Evolutionary conservation across 805 yeast genomes (phyloP).

Genomic region (Lachancea meyersii): DNA sequence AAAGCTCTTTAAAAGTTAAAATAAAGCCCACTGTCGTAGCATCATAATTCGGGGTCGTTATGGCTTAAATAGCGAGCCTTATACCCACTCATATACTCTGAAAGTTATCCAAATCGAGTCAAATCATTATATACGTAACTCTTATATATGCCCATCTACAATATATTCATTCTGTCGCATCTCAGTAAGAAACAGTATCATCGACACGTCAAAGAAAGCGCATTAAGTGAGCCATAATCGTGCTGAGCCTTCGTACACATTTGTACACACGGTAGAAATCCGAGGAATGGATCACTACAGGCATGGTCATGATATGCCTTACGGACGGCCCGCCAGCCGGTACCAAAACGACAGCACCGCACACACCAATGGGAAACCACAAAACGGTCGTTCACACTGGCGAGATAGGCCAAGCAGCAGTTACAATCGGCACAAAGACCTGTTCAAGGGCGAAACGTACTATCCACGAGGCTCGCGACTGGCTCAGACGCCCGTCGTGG

Average conservation of each 20-base stretch:
- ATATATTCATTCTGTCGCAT: too few species aligned
- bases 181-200: too few species aligned
- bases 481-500: background rate
- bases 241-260: too few species aligned
- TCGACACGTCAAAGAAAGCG: background rate
- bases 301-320: background rate
- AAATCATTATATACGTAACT: too few species aligned
- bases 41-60: too few species aligned
- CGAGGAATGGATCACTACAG: constrained; percentile 2
- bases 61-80: too few species aligned
- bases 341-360: background rate
- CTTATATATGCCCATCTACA: too few species aligned
- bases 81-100: too few species aligned
- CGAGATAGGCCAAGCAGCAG: background rate
- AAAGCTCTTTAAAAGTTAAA: too few species aligned
- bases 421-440: background rate
- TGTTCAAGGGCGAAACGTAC: constrained; percentile 14
- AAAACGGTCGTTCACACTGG: background rate
- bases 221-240: background rate
- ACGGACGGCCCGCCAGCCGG: constrained; percentile 1
- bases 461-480: constrained; percentile 11
- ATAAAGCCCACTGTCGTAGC: too few species aligned
- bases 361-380: background rate
- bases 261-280: background rate
- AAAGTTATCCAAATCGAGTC: too few species aligned